Evolutionary conservation across 2,329 filamentous ascomycete species (phyloP).

Genomic region (Thielaviopsis euricoi): DNA sequence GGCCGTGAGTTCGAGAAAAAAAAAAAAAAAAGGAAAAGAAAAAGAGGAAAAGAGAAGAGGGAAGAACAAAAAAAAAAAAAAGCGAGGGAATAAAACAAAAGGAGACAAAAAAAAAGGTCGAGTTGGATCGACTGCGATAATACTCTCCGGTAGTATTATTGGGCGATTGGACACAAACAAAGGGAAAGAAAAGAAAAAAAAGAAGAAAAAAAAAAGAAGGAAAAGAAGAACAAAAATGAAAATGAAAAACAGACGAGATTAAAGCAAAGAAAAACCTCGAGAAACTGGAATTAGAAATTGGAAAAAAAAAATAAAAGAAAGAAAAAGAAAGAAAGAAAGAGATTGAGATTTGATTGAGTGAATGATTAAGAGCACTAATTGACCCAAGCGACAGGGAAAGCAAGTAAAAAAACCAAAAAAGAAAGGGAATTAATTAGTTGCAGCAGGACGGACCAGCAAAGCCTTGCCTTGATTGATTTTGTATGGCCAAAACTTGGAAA

Average conservation of each 20-base stretch:
- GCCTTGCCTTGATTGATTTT: no score
- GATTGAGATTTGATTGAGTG: background rate
- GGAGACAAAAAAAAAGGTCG: background rate
- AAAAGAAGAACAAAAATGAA: background rate
- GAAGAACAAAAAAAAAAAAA: slow-evolving; percentile 15
- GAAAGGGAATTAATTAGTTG: no score
- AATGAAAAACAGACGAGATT: no score
- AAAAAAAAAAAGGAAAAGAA: slow-evolving; percentile 3
- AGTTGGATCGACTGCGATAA: background rate
- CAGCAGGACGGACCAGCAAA: no score
- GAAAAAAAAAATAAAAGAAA: background rate
- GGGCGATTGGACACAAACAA: background rate
- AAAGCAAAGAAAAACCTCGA: no score
- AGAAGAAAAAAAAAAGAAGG: slow-evolving; percentile 7
- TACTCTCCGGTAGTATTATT: slow-evolving; percentile 1
- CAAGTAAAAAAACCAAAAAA: no score
- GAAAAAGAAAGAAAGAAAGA: background rate
- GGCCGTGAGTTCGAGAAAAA: slow-evolving; percentile 15
- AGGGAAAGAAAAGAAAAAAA: slow-evolving; percentile 12
- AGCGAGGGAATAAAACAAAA: background rate
- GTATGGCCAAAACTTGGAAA: no score
- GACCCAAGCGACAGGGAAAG: no score
- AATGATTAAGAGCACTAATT: no score
- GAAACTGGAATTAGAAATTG: background rate
- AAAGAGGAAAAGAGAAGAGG: slow-evolving; percentile 13